Base-by-base conservation (phyloP, 371 early-diverging fungal genomes). In the Umbelopsis sp. region DNA sequence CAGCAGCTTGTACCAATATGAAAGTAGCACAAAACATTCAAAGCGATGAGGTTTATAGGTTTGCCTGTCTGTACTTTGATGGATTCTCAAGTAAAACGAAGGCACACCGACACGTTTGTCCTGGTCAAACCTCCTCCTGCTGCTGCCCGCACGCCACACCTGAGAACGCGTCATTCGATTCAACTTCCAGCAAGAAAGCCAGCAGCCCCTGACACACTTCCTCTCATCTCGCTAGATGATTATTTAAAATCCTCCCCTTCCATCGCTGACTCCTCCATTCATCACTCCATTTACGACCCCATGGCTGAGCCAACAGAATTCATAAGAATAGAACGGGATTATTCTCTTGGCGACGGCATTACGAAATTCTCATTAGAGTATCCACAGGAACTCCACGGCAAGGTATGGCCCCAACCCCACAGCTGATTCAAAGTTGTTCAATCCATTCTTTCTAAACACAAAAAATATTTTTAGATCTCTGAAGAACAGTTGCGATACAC, bases 241-340 rank as follows among this genome's bases (percentile, higher is more conserved):
- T 57, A 37, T 57, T 57, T 57, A 35, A 57, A 57, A 57, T 4
- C 57, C 29, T 29, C 57, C 14, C 57, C 57, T 14, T 57, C 57
- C 57, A 57, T 29, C 29, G 57, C 57, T 4, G 57, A 35, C 37
- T 57, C 57, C 12, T 57, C 57, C 35, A 57, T 57, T 25, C 57
- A 57, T 35, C 57, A 57, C 35, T 35, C 57, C 18, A 48, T 48
- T 48, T 20, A 48, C 29, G 35, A 35, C 11, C 35, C 12, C 37
- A 57, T 57, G 57, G 18, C 57, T 18, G 57, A 57, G 6, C 73
- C 74, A 11, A 68, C 67, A 12, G 63, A 69, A 50, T 64, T 71
- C 20, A 71, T 82, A 51, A 72, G 84, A 57, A 72, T 84, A 32
- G 84, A 84, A 66, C 77, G 84, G 50, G 82, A 84, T 66, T 84